Conservation (phyloP, 1,284 basidiomycete species). For the Trichosporon coremiiforme region DNA sequence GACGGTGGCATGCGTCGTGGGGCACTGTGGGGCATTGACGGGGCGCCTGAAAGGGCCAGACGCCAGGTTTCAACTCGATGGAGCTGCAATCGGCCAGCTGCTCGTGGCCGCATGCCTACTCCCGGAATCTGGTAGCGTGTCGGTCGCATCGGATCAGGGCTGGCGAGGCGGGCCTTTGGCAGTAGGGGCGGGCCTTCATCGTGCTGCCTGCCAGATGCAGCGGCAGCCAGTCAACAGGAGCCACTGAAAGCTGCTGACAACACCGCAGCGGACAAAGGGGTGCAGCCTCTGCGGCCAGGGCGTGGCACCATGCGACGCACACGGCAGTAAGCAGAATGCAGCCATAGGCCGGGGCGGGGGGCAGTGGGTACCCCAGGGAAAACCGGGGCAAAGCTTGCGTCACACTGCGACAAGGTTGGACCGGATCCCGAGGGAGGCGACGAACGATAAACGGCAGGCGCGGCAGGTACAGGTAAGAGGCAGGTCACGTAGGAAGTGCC, state of each 20-base stretch:
- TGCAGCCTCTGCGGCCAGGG: neutral
- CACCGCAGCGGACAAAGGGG: neutral
- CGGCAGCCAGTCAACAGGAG: neutral
- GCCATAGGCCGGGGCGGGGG: neutral
- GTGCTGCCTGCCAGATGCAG: neutral
- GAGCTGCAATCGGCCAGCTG: neutral
- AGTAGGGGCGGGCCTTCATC: neutral
- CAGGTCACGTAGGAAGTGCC: no score
- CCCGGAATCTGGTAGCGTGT: neutral
- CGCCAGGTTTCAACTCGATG: neutral
- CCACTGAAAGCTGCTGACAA: neutral
- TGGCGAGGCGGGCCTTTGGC: neutral
- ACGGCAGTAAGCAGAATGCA: neutral
- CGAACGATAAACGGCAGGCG: conserved; percentile 1
- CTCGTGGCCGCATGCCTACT: neutral
- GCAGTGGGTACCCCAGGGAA: neutral
- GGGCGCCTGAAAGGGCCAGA: neutral
- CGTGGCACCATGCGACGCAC: neutral
- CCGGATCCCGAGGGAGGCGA: neutral
- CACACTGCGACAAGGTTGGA: neutral
- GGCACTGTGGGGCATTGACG: conserved; percentile 4
- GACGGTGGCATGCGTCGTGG: neutral
- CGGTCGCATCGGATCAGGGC: neutral
- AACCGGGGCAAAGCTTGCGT: conserved; percentile 3
- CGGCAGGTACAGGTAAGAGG: neutral